Evolutionary conservation across 2,329 filamentous ascomycete genomes (phyloP).

Genomic region (Trichophyton verrucosum): DNA sequence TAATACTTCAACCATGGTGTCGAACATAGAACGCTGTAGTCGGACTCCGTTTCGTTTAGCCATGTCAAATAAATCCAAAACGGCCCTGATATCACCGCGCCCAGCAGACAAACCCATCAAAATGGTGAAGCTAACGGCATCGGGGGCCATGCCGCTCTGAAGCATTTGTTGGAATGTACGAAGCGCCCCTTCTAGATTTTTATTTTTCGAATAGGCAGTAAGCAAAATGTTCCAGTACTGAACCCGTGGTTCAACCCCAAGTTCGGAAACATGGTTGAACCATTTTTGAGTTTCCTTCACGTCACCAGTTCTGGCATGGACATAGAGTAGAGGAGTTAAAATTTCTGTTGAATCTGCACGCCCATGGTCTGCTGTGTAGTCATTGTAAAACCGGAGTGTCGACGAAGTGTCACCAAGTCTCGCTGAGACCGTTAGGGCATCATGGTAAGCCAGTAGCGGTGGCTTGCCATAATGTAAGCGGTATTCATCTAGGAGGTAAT

Average conservation of each 20-base stretch:
- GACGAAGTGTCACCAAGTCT: constrained; percentile 34
- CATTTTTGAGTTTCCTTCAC: constrained; percentile 45
- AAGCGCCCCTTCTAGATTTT: constrained; percentile 55
- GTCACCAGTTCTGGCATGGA: constrained; percentile 58
- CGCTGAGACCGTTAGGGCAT: constrained; percentile 33
- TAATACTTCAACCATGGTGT: constrained; percentile 55
- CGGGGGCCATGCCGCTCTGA: constrained; percentile 39
- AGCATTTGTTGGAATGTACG: constrained; percentile 51
- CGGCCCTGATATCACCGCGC: constrained; percentile 60
- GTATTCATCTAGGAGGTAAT: constrained; percentile 33
- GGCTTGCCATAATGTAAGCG: constrained; percentile 23
- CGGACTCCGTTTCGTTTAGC: constrained; percentile 44
- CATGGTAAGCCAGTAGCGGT: constrained; percentile 23
- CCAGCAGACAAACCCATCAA: constrained; percentile 60
- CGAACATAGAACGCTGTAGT: constrained; percentile 47
- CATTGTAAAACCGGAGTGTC: constrained; percentile 35
- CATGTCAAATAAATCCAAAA: constrained; percentile 51
- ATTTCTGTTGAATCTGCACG: constrained; percentile 21
- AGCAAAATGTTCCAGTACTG: constrained; percentile 66
- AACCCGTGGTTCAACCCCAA: constrained; percentile 45
- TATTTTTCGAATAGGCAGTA: constrained; percentile 53
- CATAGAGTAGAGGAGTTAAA: constrained; percentile 52
- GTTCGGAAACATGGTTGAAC: constrained; percentile 52
- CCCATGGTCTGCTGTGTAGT: constrained; percentile 28
- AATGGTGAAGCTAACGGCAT: constrained; percentile 55